A percentile compares a stretch with the other conserved stretches of the same genome.
These are phyloP conservation scores for Chrysosporium keratinophilum DNA, from an alignment of 2,329 filamentous ascomycete genomes.

Conservation along the genomic window DNA sequence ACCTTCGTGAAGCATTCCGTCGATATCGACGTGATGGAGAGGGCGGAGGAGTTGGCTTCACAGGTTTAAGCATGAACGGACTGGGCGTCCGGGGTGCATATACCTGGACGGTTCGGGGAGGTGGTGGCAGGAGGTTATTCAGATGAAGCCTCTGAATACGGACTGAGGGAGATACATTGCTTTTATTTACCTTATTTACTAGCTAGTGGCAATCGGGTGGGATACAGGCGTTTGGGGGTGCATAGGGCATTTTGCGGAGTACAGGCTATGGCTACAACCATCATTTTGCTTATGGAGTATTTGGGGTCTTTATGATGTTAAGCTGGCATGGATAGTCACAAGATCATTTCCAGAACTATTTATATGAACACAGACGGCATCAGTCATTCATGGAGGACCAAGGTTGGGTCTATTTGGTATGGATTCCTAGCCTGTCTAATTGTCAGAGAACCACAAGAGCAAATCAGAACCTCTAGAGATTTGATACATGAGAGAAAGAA, in stretches of 20 bases:
- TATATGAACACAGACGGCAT: too few relatives aligned
- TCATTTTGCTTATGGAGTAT: too few relatives aligned
- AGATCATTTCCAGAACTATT: too few relatives aligned
- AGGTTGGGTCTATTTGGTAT: too few relatives aligned
- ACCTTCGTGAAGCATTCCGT: conserved; percentile 41
- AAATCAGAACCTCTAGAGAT: not conserved
- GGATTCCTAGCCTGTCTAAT: too few relatives aligned
- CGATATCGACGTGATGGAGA: conserved; percentile 42
- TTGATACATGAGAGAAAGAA: not conserved
- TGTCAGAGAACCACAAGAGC: not conserved
- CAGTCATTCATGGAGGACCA: too few relatives aligned
- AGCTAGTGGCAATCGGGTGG: not conserved
- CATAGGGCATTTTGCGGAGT: not conserved
- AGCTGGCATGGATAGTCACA: not conserved
- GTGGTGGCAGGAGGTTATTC: conserved; percentile 38
- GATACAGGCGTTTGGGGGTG: not conserved
- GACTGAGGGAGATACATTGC: not conserved
- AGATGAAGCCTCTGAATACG: conserved; percentile 21
- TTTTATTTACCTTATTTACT: not conserved
- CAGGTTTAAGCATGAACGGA: conserved; percentile 38
- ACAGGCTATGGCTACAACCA: not conserved
- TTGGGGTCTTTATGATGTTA: not conserved
- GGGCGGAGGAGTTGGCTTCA: conserved; percentile 40
- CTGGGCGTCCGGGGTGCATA: conserved; percentile 36
- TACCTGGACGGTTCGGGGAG: conserved; percentile 35